Conservation (phyloP, 1,139 yeast species). For the Hansenula sp. region DNA sequence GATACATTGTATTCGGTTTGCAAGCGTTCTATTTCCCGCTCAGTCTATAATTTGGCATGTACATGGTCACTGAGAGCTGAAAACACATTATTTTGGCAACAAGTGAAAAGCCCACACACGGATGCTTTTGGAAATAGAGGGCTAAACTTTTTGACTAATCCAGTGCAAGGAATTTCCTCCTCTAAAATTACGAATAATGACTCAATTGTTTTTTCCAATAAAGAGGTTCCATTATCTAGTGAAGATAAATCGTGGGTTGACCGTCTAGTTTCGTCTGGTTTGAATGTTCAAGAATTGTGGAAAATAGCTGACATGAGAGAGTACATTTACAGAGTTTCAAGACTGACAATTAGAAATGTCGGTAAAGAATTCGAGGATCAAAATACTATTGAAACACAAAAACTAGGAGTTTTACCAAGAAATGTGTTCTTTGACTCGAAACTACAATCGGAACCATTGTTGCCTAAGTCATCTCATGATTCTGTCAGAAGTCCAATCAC, state of each 20-base stretch:
- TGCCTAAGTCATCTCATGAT: conserved; percentile 19
- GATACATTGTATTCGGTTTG: conserved; percentile 60
- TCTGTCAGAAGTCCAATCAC: conserved; percentile 1
- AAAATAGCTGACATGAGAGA: conserved; percentile 68
- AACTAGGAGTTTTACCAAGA: conserved; percentile 46
- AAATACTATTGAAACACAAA: conserved; percentile 24
- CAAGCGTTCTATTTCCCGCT: conserved; percentile 61
- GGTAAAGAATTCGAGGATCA: conserved; percentile 10
- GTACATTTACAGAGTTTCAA: conserved; percentile 61
- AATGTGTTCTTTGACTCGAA: conserved; percentile 65
- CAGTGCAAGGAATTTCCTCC: conserved; percentile 20
- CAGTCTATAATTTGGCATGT: conserved; percentile 61
- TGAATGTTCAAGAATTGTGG: conserved; percentile 76
- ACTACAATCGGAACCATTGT: conserved; percentile 37
- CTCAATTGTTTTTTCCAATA: conserved; percentile 31
- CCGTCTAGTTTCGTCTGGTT: conserved; percentile 65
- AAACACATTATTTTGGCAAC: conserved; percentile 78
- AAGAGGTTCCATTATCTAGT: conserved; percentile 35
- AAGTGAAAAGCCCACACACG: conserved; percentile 32
- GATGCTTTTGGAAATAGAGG: conserved; percentile 44
- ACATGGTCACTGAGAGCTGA: conserved; percentile 71
- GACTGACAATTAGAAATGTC: conserved; percentile 13
- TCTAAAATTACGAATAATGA: conserved; percentile 25
- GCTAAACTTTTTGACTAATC: conserved; percentile 32
- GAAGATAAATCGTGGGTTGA: conserved; percentile 79